Conservation (phyloP, 805 yeast genomes). For the Kockiozyma suomiensis region DNA sequence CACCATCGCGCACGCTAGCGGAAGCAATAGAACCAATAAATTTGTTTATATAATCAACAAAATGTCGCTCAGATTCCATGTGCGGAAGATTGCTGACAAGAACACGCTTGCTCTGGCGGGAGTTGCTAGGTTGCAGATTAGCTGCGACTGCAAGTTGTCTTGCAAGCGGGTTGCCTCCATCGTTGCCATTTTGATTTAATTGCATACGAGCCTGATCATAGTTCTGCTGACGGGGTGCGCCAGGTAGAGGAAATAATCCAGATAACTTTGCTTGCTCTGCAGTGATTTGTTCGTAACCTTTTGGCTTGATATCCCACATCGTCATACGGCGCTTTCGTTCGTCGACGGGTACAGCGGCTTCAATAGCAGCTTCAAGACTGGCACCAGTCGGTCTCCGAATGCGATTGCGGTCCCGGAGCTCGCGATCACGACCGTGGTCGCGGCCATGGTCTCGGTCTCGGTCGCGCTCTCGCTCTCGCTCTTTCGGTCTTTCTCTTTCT, state of each 20-base stretch:
- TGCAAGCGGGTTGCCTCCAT: constrained; percentile 15
- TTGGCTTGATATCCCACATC: constrained; percentile 72
- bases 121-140: constrained; percentile 27
- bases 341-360: constrained; percentile 52
- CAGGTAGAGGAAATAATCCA: constrained; percentile 78
- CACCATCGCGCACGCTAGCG: not conserved
- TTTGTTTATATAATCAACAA: constrained; percentile 27
- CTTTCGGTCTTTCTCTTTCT: constrained; percentile 11
- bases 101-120: constrained; percentile 34
- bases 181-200: constrained; percentile 10
- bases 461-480: constrained; percentile 33
- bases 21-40: constrained; percentile 27
- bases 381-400: constrained; percentile 5
- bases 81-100: constrained; percentile 28
- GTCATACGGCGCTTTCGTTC: constrained; percentile 54
- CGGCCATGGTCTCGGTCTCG: constrained; percentile 21
- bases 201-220: constrained; percentile 25
- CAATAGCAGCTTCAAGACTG: constrained; percentile 40
- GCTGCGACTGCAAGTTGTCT: constrained; percentile 26
- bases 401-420: constrained; percentile 4
- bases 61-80: constrained; percentile 12
- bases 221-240: constrained; percentile 48
- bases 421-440: constrained; percentile 2
- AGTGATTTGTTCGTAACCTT: constrained; percentile 71
- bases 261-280: constrained; percentile 77